A percentile compares a stretch with the other conserved stretches of the same genome.
phyloP scores from a whole-genome alignment of 495 filamentous ascomycete genomes.

The Tuber magnatum region DNA sequence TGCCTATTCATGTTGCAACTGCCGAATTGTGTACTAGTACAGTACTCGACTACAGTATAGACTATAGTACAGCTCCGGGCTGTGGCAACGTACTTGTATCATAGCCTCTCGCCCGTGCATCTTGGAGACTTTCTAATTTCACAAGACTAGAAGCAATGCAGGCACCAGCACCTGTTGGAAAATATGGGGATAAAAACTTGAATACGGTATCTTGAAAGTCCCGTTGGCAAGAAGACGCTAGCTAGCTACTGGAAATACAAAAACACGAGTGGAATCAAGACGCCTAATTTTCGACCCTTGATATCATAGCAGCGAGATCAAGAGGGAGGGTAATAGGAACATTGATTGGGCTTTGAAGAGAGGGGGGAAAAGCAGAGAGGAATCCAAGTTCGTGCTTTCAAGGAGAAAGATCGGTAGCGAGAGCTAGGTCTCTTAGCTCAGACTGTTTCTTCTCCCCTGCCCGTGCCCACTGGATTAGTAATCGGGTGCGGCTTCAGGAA shows the following conservation, averaged over 20 bases:
- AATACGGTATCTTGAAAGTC: not conserved
- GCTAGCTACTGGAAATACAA: not conserved
- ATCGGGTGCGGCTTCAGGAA: constrained; percentile 51
- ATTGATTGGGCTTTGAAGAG: not conserved
- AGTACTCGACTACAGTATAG: too few relatives aligned
- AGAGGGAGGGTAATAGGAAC: not conserved
- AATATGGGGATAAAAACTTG: not conserved
- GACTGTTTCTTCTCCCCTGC: not conserved
- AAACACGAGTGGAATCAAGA: constrained; percentile 1
- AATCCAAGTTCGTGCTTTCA: not conserved
- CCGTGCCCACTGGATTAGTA: constrained; percentile 41
- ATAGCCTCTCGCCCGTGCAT: not conserved
- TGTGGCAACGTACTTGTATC: not conserved
- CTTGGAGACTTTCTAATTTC: not conserved
- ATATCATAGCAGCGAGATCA: not conserved
- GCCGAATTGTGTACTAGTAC: not conserved
- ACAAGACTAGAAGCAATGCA: not conserved
- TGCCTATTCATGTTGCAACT: not conserved
- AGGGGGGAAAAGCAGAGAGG: not conserved
- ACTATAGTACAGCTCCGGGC: not conserved
- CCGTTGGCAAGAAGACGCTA: not conserved
- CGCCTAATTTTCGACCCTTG: not conserved
- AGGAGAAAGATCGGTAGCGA: not conserved
- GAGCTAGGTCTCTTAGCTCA: not conserved
- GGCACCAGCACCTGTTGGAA: not conserved